Percentiles rank a stretch among this genome's conserved stretches.
These are phyloP conservation scores for Podospora appendiculata DNA, from an alignment of 495 filamentous ascomycete species.

Conservation along the genomic window DNA sequence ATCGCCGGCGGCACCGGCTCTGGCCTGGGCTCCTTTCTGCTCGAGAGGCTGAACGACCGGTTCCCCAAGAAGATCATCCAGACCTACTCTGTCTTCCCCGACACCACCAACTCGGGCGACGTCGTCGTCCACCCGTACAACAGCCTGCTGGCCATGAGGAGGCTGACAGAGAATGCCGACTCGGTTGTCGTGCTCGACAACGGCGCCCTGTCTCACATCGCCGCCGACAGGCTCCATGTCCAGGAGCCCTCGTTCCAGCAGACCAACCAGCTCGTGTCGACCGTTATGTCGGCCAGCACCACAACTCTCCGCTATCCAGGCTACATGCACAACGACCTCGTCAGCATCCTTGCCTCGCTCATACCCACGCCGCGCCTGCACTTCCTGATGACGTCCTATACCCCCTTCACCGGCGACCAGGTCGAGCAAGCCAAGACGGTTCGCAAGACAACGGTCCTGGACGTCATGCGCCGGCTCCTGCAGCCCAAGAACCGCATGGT, in stretches of 20 bases:
- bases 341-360: conserved; percentile 89
- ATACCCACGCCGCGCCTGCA: conserved; percentile 95
- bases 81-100: conserved; percentile 97
- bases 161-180: conserved; percentile 92
- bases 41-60: conserved; percentile 94
- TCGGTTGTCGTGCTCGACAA: conserved; percentile 98
- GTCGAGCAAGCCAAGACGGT: conserved; percentile 95
- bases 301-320: conserved; percentile 94
- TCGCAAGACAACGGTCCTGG: conserved; percentile 92
- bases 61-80: conserved; percentile 99
- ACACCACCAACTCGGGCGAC: conserved; percentile 72
- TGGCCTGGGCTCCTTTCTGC: conserved; percentile 84
- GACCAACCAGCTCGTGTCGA: conserved; percentile 95
- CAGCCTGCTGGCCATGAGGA: conserved; percentile 82
- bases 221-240: conserved; percentile 87
- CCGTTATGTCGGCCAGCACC: conserved; percentile 97
- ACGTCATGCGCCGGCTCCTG: conserved; percentile 91
- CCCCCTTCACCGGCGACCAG: conserved; percentile 90
- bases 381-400: conserved; percentile 97
- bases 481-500: conserved; percentile 99
- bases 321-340: conserved; percentile 99
- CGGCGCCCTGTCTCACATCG: conserved; percentile 86
- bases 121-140: conserved; percentile 99
- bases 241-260: conserved; percentile 93
- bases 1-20: conserved; percentile 97